These are phyloP conservation scores for Sonneratia alba DNA, from an alignment of 345 rosid species.

Conservation along the genomic window DNA sequence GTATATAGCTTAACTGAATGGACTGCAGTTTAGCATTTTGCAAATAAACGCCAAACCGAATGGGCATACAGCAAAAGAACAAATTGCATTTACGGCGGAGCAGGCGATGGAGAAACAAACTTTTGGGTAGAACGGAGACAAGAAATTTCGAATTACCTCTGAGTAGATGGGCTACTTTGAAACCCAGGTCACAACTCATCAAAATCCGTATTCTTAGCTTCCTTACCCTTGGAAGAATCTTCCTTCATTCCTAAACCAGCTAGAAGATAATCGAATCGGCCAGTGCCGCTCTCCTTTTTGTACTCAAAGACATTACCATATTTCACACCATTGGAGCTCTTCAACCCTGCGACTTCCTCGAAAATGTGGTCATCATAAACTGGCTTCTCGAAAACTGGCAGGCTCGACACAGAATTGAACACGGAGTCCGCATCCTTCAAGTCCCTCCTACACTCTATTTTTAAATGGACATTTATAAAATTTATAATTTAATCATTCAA, in stretches of 20 bases:
- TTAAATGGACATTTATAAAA: no score
- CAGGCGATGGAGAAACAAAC: not conserved
- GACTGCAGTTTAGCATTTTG: not conserved
- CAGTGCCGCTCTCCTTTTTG: constrained; percentile 7
- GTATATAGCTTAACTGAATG: not conserved
- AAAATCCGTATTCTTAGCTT: constrained; percentile 14
- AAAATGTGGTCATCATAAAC: constrained; percentile 33
- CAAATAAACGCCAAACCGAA: not conserved
- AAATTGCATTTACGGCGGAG: not conserved
- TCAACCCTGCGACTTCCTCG: constrained; percentile 28
- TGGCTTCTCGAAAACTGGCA: constrained; percentile 30
- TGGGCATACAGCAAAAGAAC: not conserved
- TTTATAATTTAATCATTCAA: constrained; percentile 4
- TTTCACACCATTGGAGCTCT: constrained; percentile 14
- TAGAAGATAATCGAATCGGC: constrained; percentile 25
- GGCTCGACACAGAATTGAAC: constrained; percentile 9
- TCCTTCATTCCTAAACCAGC: constrained; percentile 24
- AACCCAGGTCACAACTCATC: constrained; percentile 35
- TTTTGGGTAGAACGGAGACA: not conserved
- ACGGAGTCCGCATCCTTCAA: not conserved
- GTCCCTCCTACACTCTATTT: no score
- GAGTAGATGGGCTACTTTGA: constrained; percentile 25
- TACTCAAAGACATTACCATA: constrained; percentile 19
- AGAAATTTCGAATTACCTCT: constrained; percentile 7
- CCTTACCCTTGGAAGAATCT: constrained; percentile 15